These are phyloP conservation scores for Phaeodactylum tricornutum DNA, from an alignment of 108 stramenopile species.

Conservation along the genomic window DNA sequence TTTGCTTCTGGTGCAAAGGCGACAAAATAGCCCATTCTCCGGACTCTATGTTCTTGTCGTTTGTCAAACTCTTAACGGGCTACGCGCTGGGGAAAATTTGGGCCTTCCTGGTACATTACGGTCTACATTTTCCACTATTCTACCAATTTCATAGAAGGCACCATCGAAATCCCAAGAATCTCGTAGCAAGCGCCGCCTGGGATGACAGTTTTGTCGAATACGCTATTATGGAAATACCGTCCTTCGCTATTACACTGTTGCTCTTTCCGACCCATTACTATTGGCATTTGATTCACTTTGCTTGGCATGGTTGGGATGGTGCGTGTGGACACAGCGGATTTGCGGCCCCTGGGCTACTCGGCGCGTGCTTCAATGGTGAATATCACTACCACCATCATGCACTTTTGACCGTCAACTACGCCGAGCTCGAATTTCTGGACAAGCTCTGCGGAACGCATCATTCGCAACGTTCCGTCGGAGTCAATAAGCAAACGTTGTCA, in stretches of 20 bases:
- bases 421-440: conserved; percentile 23
- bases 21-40: conserved; percentile 4
- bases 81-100: conserved; percentile 19
- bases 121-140: conserved; percentile 13
- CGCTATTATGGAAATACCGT: conserved; percentile 21
- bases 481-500: too few species aligned
- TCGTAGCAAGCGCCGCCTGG: conserved; percentile 21
- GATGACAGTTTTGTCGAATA: conserved; percentile 21
- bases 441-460: conserved; percentile 20
- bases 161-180: conserved; percentile 11
- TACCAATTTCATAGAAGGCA: conserved; percentile 19
- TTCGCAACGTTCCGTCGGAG: too few species aligned
- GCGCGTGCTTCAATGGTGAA: conserved; percentile 18
- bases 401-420: conserved; percentile 19
- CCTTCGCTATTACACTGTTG: conserved; percentile 15
- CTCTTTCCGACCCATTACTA: conserved; percentile 17
- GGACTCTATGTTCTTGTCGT: conserved; percentile 2
- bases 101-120: conserved; percentile 22
- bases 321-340: conserved; percentile 24
- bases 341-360: conserved; percentile 16
- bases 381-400: conserved; percentile 27
- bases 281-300: conserved; percentile 15
- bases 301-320: conserved; percentile 24
- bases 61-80: conserved; percentile 12
- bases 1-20: conserved; percentile 10